Evolutionary conservation across 768 basidiomycete species (phyloP).

Genomic region (Ramaria sp.): DNA sequence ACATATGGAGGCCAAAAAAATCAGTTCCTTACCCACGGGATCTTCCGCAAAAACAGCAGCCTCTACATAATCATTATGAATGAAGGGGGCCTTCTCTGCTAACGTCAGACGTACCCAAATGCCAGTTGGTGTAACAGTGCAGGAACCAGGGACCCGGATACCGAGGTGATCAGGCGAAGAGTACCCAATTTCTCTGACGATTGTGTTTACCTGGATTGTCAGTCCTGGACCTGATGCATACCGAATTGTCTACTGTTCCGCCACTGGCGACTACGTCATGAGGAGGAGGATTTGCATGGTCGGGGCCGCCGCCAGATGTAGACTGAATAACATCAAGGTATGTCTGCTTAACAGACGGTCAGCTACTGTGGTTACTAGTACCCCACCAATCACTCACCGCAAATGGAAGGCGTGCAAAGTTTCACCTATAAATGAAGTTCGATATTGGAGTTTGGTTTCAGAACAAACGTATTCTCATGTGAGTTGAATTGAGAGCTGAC

Average conservation of each 20-base stretch:
- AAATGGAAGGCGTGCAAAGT: slow-evolving; percentile 4
- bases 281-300: slow-evolving; percentile 25
- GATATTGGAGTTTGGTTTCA: background rate
- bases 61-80: slow-evolving; percentile 10
- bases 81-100: background rate
- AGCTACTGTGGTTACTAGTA: no score
- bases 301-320: slow-evolving; percentile 20
- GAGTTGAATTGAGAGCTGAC: background rate
- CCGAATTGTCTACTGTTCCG: slow-evolving; percentile 19
- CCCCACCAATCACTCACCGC: background rate
- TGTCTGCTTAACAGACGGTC: background rate
- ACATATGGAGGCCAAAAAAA: no score
- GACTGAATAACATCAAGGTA: slow-evolving; percentile 27
- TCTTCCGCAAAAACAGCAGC: slow-evolving; percentile 32
- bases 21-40: background rate
- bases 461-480: background rate
- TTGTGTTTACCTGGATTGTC: slow-evolving; percentile 39
- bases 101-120: slow-evolving; percentile 16
- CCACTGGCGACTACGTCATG: slow-evolving; percentile 2
- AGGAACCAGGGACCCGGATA: slow-evolving; percentile 21
- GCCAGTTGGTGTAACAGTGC: slow-evolving; percentile 39
- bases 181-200: no score
- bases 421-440: background rate
- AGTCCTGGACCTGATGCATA: slow-evolving; percentile 39
- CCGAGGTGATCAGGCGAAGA: background rate